Percentiles rank a stretch among this genome's conserved stretches.
Evolutionary conservation across 192 early-diverging fungal genomes (phyloP).

Genomic region (Coemansia furcata): DNA sequence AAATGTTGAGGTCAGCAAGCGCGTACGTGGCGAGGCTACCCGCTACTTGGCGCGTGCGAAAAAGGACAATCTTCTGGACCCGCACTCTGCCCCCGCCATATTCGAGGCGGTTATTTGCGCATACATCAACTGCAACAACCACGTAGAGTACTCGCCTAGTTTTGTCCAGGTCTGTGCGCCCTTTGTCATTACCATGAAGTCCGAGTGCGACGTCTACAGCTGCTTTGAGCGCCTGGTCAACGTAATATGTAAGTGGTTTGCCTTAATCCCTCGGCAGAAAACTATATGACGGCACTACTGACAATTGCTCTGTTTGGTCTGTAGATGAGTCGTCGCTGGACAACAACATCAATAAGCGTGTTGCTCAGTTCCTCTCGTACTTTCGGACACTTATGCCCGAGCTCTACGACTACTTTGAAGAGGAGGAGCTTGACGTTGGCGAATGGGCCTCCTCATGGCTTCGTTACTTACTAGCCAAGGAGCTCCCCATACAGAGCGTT

Average conservation of each 20-base stretch:
- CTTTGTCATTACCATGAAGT: conserved; percentile 70
- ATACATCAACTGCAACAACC: conserved; percentile 76
- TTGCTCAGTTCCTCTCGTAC: conserved; percentile 82
- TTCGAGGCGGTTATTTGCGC: conserved; percentile 86
- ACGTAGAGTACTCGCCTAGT: conserved; percentile 72
- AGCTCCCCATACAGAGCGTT: conserved; percentile 77
- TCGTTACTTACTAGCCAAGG: conserved; percentile 73
- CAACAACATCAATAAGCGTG: conserved; percentile 67
- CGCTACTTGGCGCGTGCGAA: conserved; percentile 57
- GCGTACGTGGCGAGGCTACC: conserved; percentile 73
- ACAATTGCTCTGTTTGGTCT: neutral
- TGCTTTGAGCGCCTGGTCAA: conserved; percentile 78
- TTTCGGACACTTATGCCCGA: conserved; percentile 84
- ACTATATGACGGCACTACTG: neutral
- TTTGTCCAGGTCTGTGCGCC: conserved; percentile 79
- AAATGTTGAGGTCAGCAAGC: conserved; percentile 60
- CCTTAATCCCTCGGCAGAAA: neutral
- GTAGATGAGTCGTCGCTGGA: conserved; percentile 68
- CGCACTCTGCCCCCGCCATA: conserved; percentile 54
- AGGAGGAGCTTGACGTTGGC: conserved; percentile 87
- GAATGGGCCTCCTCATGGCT: conserved; percentile 87
- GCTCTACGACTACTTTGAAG: conserved; percentile 91
- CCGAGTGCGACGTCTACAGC: conserved; percentile 78
- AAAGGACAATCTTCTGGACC: conserved; percentile 32
- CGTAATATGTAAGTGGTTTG: conserved; percentile 55